Base-by-base conservation (phyloP, 2,329 filamentous ascomycete genomes). In the Xylaria sp. region DNA sequence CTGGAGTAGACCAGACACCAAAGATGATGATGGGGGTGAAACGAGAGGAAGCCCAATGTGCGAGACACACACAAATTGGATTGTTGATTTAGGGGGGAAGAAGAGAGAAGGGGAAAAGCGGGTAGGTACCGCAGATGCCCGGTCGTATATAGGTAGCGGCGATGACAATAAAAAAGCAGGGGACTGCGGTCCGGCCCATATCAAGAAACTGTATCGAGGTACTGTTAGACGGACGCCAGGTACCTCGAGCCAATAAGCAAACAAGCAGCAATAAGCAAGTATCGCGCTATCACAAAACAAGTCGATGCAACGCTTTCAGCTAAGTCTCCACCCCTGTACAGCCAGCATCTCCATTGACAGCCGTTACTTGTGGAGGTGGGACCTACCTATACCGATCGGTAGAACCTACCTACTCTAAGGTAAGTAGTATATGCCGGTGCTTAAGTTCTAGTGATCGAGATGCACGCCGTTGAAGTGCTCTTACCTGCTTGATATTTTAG, bases 81-180 rank as follows among this genome's bases (percentile, higher is more conserved):
- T 54, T 31, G 39, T 39, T n/a, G 28, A 31, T 20, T 55, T 43
- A 18, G 15, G 15, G 55, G 48, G 20, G 5, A 18, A 13, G 9
- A 20, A 31, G 20, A 55, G 57, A n/a, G 20, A 31, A 39, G 49
- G 39, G 48, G 36, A 33, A 66, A 54, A 36, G 23, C 15, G 18
- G 2, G 46, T 28, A 49, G 6, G 33, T 46, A 46, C 15, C 18
- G 18, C 6, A 46, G 41, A 46, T 46, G 18, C 41, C 15, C 2
- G 31, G 18, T 2, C 28, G 52, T 36, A 15, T n/a, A 28, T 39
- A 41, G 31, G 28, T n/a, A 46, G 57, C 36, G 56, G 39, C 48
- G 36, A 52, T 65, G 56, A 54, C 36, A 60, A 60, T 46, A 46
- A 64, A 56, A 55, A n/a, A 23, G 43, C 43, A 36, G 31, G 59